Evolutionary conservation across 768 basidiomycete genomes (phyloP).

Genomic region (Panaeolus cyanescens): DNA sequence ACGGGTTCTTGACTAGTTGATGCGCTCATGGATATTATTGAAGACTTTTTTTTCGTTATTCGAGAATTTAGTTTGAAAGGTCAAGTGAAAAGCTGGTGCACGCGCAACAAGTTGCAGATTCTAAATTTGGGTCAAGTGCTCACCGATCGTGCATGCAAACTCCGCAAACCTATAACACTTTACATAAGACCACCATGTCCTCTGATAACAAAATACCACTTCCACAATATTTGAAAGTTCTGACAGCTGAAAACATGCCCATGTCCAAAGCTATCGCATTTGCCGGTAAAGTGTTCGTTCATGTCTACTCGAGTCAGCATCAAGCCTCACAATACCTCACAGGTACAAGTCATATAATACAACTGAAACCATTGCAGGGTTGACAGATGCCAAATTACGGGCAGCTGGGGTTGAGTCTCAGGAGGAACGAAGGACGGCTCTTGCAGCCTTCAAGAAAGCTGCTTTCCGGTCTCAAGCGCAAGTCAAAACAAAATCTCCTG

Average conservation of each 20-base stretch:
- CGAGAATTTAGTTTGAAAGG: background rate
- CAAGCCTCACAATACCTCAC: conserved; percentile 9
- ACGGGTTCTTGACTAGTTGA: background rate
- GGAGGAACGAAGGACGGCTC: conserved; percentile 60
- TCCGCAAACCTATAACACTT: background rate
- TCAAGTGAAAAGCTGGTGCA: background rate
- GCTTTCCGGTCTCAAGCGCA: no score
- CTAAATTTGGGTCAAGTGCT: background rate
- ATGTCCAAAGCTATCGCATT: conserved; percentile 69
- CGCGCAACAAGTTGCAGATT: background rate
- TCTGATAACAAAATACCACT: conserved; percentile 49
- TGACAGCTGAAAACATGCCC: conserved; percentile 58
- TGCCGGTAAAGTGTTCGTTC: conserved; percentile 66
- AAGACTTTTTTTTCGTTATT: background rate
- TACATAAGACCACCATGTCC: background rate
- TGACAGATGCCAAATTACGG: conserved; percentile 63
- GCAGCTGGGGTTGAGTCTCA: conserved; percentile 62
- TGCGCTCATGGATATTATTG: background rate
- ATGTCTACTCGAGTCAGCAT: background rate
- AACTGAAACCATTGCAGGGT: conserved; percentile 49
- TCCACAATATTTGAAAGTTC: conserved; percentile 65
- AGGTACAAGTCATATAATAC: conserved; percentile 79
- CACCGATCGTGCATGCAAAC: background rate
- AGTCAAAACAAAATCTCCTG: conserved; percentile 21
- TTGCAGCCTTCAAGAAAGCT: conserved; percentile 63